phyloP scores from a whole-genome alignment of 148 eudicot genomes.

The Cornus florida region DNA sequence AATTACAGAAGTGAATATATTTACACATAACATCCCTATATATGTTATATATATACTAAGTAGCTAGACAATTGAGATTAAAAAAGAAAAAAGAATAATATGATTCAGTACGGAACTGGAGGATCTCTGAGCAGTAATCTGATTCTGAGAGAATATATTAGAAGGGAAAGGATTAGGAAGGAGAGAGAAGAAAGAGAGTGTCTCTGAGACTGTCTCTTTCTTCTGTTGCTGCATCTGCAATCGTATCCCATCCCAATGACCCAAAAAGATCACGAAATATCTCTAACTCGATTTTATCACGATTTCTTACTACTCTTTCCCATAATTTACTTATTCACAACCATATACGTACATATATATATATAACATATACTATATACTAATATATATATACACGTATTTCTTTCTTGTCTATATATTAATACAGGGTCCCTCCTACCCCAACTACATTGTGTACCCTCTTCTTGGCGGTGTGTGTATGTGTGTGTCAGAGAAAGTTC shows the following conservation, averaged over 20 bases:
- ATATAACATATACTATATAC: not conserved
- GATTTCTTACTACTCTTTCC: conserved; percentile 9
- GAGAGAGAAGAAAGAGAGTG: not conserved
- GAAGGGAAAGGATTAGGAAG: not conserved
- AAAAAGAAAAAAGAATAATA: not conserved
- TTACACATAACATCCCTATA: no score
- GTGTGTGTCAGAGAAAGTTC: not conserved
- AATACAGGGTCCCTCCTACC: not conserved
- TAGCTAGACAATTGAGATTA: not conserved
- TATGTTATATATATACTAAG: no score
- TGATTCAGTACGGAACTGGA: not conserved
- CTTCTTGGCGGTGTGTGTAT: no score
- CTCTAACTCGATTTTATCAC: conserved; percentile 23
- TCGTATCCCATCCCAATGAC: conserved; percentile 25
- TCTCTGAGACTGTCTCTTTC: conserved; percentile 4
- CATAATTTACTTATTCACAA: not conserved
- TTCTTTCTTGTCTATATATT: not conserved
- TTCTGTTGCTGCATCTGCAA: conserved; percentile 9
- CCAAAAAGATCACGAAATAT: conserved; percentile 34
- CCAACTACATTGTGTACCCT: not conserved
- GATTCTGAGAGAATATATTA: conserved; percentile 2
- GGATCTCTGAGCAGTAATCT: not conserved
- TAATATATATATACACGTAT: not conserved
- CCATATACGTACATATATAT: not conserved
- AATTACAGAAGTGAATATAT: no score